Percentiles rank a stretch among this genome's conserved stretches.
Evolutionary conservation across 2,329 filamentous ascomycete genomes (phyloP).

Genomic region (Penicillium sclerotiorum): DNA sequence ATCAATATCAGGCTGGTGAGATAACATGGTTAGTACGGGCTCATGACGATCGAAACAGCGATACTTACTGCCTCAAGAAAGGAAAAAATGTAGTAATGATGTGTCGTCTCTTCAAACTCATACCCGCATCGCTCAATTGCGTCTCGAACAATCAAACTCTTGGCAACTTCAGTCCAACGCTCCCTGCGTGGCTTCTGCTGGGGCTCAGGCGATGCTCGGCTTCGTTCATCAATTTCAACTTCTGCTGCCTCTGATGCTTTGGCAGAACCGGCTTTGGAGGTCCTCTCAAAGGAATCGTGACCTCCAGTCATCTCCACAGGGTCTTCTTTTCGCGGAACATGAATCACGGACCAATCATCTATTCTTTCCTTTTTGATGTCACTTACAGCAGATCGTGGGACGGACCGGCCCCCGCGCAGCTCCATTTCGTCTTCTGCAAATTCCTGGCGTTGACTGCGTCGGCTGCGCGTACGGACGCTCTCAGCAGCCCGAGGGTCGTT

Average conservation of each 20-base stretch:
- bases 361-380: conserved; percentile 66
- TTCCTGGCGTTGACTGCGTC: conserved; percentile 4
- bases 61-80: conserved; percentile 80
- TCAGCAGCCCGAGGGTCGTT: conserved; percentile 1
- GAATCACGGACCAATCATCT: conserved; percentile 77
- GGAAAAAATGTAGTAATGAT: conserved; percentile 89
- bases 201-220: conserved; percentile 49
- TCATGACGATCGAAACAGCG: neutral
- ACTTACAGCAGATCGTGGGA: conserved; percentile 46
- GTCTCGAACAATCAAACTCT: conserved; percentile 83
- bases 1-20: conserved; percentile 76
- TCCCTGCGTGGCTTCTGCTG: conserved; percentile 53
- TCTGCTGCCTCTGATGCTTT: conserved; percentile 57
- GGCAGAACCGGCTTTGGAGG: conserved; percentile 34
- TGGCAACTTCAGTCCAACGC: conserved; percentile 97
- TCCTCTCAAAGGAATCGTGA: conserved; percentile 23
- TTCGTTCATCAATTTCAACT: conserved; percentile 51
- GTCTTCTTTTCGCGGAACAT: conserved; percentile 60
- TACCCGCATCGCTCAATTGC: conserved; percentile 85
- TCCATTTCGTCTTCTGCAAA: conserved; percentile 8
- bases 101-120: conserved; percentile 85
- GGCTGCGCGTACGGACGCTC: conserved; percentile 1
- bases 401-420: conserved; percentile 21
- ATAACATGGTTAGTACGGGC: conserved; percentile 1
- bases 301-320: conserved; percentile 22